Conservation (phyloP, 2,329 filamentous ascomycete species). For the Colletotrichum truncatum region DNA sequence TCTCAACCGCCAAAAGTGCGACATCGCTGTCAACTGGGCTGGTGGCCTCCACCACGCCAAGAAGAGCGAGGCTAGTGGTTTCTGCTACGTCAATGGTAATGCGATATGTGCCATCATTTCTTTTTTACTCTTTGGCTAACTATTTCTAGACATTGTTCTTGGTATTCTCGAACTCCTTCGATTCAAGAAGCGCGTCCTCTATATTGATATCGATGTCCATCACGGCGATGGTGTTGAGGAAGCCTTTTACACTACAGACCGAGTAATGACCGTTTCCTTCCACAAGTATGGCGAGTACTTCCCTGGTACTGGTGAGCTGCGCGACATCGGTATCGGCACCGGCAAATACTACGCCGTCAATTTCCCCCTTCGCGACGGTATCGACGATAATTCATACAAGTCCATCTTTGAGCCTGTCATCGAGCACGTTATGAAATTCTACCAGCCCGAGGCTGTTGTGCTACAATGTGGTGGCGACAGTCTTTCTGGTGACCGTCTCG, state of each 20-base stretch:
- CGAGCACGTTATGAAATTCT: slow-evolving; percentile 85
- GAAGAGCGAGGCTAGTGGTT: slow-evolving; percentile 94
- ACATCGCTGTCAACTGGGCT: slow-evolving; percentile 98
- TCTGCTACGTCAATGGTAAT: slow-evolving; percentile 96
- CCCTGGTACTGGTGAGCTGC: slow-evolving; percentile 87
- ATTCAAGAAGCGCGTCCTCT: slow-evolving; percentile 93
- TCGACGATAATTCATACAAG: slow-evolving; percentile 89
- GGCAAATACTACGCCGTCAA: slow-evolving; percentile 93
- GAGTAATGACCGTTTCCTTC: slow-evolving; percentile 92
- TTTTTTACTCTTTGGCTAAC: not conserved
- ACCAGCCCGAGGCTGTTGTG: slow-evolving; percentile 90
- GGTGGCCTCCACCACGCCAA: slow-evolving; percentile 97
- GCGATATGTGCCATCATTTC: rapidly evolving
- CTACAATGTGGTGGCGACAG: slow-evolving; percentile 96
- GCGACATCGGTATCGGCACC: slow-evolving; percentile 86
- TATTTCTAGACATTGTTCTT: slow-evolving; percentile 85
- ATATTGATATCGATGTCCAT: slow-evolving; percentile 96
- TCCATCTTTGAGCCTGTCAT: slow-evolving; percentile 93
- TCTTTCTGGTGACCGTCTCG: slow-evolving; percentile 90
- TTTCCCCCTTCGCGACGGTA: slow-evolving; percentile 90
- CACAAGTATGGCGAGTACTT: slow-evolving; percentile 99
- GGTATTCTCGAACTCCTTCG: slow-evolving; percentile 92
- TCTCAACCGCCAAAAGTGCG: slow-evolving; percentile 88
- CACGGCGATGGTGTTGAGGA: slow-evolving; percentile 94
- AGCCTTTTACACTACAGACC: slow-evolving; percentile 91